Base-by-base conservation (phyloP, 78 protist genomes). In the Guillardia theta region DNA sequence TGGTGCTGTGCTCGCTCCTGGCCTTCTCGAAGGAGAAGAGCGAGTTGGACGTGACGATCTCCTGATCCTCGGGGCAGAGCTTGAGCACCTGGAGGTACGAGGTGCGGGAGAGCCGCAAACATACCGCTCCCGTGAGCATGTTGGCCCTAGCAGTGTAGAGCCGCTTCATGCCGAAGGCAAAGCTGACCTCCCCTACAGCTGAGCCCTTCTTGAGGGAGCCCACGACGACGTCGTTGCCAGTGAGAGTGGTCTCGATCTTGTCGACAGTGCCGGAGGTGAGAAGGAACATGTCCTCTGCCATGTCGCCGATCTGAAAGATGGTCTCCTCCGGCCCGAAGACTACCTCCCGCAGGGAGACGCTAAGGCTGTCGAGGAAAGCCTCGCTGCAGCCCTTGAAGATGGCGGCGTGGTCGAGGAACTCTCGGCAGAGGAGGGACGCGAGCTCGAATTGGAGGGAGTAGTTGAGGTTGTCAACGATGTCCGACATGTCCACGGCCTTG, bases 1-100 rank as follows among this genome's bases (percentile, higher is more conserved):
- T 58, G n/a, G 33, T 94, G 95, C 62, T 53, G 10, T 64, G 10
- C 39, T 64, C 41, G 19, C 10, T 64, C 80, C 19, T 10, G 41
- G 19, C 80, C 41, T 24, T 64, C 80, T 64, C 39, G 80, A 64
- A 64, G 19, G 12, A 8, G 10, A 6, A 24, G 44, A 64, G 21
- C 43, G 90, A 12, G 33, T 37, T 43, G 37, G 39, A 48, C 33
- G 90, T 4, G 24, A 78, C 48, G 41, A 43, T 36, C 18, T 43
- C 48, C 50, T 78, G 53, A 36, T 78, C 90, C 90, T 78, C 90
- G 44, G 90, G 90, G 90, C 44, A 78, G 1, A 43, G 50, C 30
- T 78, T 78, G 30, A 78, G 90, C 87, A 70, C 41, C 8, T 70
- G 45, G 39, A 70, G 87, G 41, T 45, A 80, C 27, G 27, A 8